These are phyloP conservation scores for Xenoacremonium recifei DNA, from an alignment of 2,329 filamentous ascomycete genomes.

Conservation along the genomic window DNA sequence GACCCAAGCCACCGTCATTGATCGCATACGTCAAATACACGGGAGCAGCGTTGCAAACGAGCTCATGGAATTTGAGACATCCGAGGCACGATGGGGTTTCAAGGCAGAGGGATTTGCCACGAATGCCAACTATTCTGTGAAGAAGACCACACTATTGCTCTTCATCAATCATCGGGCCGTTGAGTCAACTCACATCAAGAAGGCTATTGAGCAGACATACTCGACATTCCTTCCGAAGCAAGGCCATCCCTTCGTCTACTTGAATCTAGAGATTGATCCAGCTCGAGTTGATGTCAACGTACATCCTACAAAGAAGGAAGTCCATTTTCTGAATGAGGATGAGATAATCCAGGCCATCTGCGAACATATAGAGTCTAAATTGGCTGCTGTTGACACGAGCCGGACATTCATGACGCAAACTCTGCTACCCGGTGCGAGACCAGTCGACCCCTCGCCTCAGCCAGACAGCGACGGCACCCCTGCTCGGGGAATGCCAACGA, in stretches of 20 bases:
- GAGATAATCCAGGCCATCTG: conserved; percentile 90
- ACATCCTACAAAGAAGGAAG: conserved; percentile 93
- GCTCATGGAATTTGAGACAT: conserved; percentile 70
- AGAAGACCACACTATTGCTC: conserved; percentile 80
- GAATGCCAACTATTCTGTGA: conserved; percentile 93
- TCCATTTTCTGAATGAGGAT: conserved; percentile 96
- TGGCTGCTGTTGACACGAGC: conserved; percentile 88
- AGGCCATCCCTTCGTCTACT: conserved; percentile 89
- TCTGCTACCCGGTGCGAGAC: conserved; percentile 67
- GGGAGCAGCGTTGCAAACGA: conserved; percentile 84
- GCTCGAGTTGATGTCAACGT: conserved; percentile 94
- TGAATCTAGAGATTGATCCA: conserved; percentile 90
- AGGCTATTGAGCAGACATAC: conserved; percentile 89
- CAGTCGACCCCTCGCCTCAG: conserved; percentile 20
- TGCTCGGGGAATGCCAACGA: conserved; percentile 34
- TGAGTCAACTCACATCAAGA: conserved; percentile 84
- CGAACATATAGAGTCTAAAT: conserved; percentile 70
- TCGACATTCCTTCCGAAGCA: conserved; percentile 85
- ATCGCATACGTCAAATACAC: conserved; percentile 89
- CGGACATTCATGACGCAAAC: conserved; percentile 94
- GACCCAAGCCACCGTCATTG: conserved; percentile 66
- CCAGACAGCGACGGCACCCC: conserved; percentile 27
- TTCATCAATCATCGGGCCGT: conserved; percentile 98
- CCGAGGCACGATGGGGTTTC: conserved; percentile 80
- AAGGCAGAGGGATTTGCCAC: conserved; percentile 77